Conservation (phyloP, 2,329 filamentous ascomycete species). For the Lasiodiplodia hormozganensis region DNA sequence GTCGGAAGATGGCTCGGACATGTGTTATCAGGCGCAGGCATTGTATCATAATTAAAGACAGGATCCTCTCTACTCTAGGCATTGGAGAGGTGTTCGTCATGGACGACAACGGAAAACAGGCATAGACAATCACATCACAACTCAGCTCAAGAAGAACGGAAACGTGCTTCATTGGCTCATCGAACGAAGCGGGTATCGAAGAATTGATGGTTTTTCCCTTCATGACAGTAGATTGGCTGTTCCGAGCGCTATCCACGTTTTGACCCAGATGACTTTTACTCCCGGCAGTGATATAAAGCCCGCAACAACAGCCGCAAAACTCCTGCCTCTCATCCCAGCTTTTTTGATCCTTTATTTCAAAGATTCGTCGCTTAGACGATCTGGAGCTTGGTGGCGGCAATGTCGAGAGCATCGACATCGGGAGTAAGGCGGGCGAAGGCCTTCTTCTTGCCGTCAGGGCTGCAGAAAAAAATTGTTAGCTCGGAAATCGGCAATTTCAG, state of each 20-base stretch:
- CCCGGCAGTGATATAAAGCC: conserved; percentile 24
- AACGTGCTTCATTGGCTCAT: conserved; percentile 28
- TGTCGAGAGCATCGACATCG: conserved; percentile 98
- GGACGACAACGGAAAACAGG: neutral
- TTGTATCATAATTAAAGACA: conserved; percentile 1
- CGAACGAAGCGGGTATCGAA: conserved; percentile 28
- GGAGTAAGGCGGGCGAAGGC: conserved; percentile 94
- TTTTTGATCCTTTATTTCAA: conserved; percentile 9
- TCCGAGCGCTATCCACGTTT: conserved; percentile 29
- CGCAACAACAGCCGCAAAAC: conserved; percentile 27
- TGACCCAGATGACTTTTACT: conserved; percentile 29
- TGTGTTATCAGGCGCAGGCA: neutral
- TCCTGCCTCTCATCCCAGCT: conserved; percentile 21
- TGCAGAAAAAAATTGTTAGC: conserved; percentile 42
- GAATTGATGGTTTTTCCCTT: conserved; percentile 20
- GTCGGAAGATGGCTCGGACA: neutral
- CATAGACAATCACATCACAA: conserved; percentile 12
- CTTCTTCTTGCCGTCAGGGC: conserved; percentile 98
- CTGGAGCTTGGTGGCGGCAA: conserved; percentile 97
- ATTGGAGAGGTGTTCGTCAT: neutral
- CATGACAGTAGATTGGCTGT: conserved; percentile 31
- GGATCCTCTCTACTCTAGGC: conserved; percentile 3
- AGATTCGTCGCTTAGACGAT: conserved; percentile 75
- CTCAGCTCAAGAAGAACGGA: conserved; percentile 27
- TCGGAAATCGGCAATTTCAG: neutral